phyloP scores from a whole-genome alignment of 148 eudicot species.

The Rhododendron griersonianum region DNA sequence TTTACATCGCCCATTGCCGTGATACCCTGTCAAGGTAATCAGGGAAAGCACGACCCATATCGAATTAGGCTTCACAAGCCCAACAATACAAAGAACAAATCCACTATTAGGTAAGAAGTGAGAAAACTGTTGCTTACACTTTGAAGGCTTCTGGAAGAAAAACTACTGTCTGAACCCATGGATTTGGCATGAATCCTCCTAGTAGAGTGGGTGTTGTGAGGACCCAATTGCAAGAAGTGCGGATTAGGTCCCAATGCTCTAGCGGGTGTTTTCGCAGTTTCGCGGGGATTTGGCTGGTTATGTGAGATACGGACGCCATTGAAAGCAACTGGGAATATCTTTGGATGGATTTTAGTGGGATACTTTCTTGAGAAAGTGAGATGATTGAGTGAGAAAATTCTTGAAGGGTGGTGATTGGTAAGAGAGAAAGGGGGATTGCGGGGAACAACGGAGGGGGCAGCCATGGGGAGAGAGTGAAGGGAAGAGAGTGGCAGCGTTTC shows the following conservation, averaged over 20 bases:
- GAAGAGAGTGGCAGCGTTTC: slow-evolving; percentile 14
- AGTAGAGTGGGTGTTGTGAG: slow-evolving; percentile 21
- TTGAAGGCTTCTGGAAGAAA: slow-evolving; percentile 33
- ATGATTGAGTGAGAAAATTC: neutral
- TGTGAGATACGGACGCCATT: slow-evolving; percentile 18
- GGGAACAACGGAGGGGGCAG: slow-evolving; percentile 34
- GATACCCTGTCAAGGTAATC: neutral
- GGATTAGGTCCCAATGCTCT: slow-evolving; percentile 26
- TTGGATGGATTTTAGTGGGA: slow-evolving; percentile 7
- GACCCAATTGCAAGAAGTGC: slow-evolving; percentile 32
- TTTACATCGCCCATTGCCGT: neutral
- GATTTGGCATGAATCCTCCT: slow-evolving; percentile 34
- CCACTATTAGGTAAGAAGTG: neutral
- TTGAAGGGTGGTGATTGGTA: slow-evolving; percentile 20
- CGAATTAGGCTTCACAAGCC: neutral
- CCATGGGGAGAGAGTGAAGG: slow-evolving; percentile 29
- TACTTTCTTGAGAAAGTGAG: neutral
- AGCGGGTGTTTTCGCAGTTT: slow-evolving; percentile 18
- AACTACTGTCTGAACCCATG: slow-evolving; percentile 29
- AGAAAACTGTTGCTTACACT: slow-evolving; percentile 28
- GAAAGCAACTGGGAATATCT: neutral
- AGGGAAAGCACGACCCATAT: neutral
- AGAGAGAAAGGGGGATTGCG: slow-evolving; percentile 17
- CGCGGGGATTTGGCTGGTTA: slow-evolving; percentile 15
- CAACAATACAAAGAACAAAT: neutral